phyloP scores from a whole-genome alignment of 202 grass and related monocot genomes.

The Setaria viridis region DNA sequence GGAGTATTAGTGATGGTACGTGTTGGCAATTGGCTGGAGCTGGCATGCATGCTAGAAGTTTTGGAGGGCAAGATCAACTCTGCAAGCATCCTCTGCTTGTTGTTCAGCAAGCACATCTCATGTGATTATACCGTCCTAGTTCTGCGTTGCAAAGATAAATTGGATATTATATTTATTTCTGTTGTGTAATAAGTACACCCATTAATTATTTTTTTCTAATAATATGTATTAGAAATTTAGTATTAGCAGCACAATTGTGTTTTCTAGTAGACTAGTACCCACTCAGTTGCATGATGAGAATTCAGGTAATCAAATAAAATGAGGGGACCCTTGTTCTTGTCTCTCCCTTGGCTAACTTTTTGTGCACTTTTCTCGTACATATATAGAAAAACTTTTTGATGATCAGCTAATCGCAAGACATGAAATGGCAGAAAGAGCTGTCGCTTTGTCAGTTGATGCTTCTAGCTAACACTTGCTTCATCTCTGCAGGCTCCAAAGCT shows the following conservation, averaged over 20 bases:
- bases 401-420: too few species aligned
- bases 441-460: neutral
- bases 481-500: neutral
- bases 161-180: neutral
- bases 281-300: neutral
- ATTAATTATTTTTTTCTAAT: neutral
- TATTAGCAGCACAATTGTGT: constrained; percentile 12
- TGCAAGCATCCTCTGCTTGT: neutral
- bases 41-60: constrained; percentile 26
- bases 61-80: neutral
- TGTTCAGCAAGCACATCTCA: constrained; percentile 21
- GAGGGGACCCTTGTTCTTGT: too few species aligned
- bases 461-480: neutral
- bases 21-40: neutral
- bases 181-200: neutral
- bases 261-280: neutral
- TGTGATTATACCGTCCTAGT: neutral
- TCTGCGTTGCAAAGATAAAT: neutral
- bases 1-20: neutral
- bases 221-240: neutral
- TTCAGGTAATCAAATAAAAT: neutral
- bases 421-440: neutral
- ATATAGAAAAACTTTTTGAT: too few species aligned
- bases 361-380: neutral
- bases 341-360: neutral